Conservation (phyloP, 1,284 basidiomycete genomes). For the Spongiforma sp. region DNA sequence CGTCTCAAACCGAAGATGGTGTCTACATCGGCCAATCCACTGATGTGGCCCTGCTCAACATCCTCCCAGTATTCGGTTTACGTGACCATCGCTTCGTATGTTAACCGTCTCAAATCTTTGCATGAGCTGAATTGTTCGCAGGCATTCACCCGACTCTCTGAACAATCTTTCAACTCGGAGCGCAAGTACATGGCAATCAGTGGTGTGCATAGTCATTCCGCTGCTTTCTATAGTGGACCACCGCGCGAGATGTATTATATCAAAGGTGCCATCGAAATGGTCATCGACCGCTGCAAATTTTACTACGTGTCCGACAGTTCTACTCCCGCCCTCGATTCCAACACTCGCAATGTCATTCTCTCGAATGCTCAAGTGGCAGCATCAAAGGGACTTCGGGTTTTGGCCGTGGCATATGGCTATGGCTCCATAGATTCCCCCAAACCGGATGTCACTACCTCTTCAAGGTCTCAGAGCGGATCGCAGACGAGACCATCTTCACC, state of each 20-base stretch:
- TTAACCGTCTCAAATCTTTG: slow-evolving; percentile 5
- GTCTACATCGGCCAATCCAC: slow-evolving; percentile 89
- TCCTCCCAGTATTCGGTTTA: slow-evolving; percentile 73
- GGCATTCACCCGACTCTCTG: slow-evolving; percentile 77
- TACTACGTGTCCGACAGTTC: slow-evolving; percentile 89
- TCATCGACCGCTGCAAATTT: slow-evolving; percentile 85
- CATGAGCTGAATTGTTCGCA: slow-evolving; percentile 32
- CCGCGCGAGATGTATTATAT: slow-evolving; percentile 84
- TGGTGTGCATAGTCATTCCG: slow-evolving; percentile 57
- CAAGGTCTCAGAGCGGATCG: slow-evolving; percentile 16
- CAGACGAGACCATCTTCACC: slow-evolving; percentile 36
- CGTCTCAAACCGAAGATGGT: slow-evolving; percentile 72
- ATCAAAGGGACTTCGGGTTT: slow-evolving; percentile 80
- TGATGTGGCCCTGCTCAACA: slow-evolving; percentile 91
- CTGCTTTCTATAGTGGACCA: slow-evolving; percentile 43
- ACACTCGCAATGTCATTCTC: slow-evolving; percentile 68
- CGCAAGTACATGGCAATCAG: slow-evolving; percentile 92
- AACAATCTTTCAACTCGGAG: slow-evolving; percentile 93
- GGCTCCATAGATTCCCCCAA: slow-evolving; percentile 54
- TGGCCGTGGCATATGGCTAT: slow-evolving; percentile 90
- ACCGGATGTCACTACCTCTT: slow-evolving; percentile 31
- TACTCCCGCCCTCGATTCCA: slow-evolving; percentile 76
- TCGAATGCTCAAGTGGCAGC: slow-evolving; percentile 76
- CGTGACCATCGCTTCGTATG: slow-evolving; percentile 75
- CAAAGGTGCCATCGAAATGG: slow-evolving; percentile 91